Evolutionary conservation across 2,329 filamentous ascomycete genomes (phyloP).

Genomic region (Didymella arachidicola): DNA sequence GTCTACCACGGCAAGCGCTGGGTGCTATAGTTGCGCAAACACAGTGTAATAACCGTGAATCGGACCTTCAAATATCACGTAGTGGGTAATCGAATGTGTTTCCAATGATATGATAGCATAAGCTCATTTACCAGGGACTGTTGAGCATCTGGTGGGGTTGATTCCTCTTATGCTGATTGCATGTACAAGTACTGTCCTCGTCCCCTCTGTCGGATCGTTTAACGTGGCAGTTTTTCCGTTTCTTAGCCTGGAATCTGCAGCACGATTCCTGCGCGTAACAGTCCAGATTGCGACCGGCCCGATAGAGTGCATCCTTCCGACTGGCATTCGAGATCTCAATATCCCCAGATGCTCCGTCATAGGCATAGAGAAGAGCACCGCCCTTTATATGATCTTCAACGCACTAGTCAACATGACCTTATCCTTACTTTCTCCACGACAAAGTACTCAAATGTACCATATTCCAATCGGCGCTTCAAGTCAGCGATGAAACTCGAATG

Average conservation of each 20-base stretch:
- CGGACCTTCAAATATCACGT: not conserved
- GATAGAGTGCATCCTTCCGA: slow-evolving; percentile 3
- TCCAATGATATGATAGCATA: not conserved
- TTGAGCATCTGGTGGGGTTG: not conserved
- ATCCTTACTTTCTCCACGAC: not conserved
- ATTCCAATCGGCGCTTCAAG: not conserved
- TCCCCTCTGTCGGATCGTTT: not conserved
- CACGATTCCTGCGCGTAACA: slow-evolving; percentile 3
- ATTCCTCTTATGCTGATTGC: not conserved
- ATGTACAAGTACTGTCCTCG: not conserved
- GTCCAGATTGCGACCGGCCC: slow-evolving; percentile 9
- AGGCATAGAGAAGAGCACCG: not conserved
- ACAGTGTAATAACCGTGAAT: not conserved
- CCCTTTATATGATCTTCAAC: not conserved
- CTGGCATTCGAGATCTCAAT: not conserved
- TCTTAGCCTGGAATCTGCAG: not conserved
- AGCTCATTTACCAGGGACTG: not conserved
- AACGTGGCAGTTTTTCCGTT: not conserved
- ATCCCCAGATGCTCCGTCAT: not conserved
- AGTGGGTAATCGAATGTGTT: too few relatives aligned
- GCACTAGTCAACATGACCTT: not conserved
- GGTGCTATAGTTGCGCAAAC: not conserved
- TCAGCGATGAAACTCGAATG: slow-evolving; percentile 9
- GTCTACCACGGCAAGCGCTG: not conserved
- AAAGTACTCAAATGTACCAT: not conserved